Base-by-base conservation (phyloP, 2,329 filamentous ascomycete genomes). In the Dactylellina leptospora region DNA sequence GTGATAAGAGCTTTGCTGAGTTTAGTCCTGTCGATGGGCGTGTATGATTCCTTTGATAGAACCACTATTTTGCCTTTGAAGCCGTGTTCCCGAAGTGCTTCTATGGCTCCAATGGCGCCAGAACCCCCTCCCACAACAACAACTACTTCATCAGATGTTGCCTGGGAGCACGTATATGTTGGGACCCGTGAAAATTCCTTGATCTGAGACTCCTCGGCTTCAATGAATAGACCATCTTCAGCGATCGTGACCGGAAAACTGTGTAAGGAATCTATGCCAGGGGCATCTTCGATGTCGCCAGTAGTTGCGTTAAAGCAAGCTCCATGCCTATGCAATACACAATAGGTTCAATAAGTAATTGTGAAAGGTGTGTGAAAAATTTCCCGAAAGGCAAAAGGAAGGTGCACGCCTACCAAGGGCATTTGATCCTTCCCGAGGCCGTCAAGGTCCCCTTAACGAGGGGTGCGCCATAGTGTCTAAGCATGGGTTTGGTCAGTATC, bases 281-380 rank as follows among this genome's bases (percentile, higher is more conserved):
- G 95, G 0, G 93, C 93, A 78, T 97, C 92, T 81, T 99, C 95
- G 69, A 97, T 90, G 77, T 99, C 95, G 58, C 95, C 95, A 4
- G 90, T 96, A 62, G 85, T 85, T 74, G 91, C 87, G 74, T 92
- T 95, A 82, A 97, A 99, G 83, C 95, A 99, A 64, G 95, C 95
- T 93, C 74, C 75, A 54, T 75, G 66, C 68, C 59, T 44, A 50
- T 18, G 50, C 33, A 10, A 28, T 40, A 56, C 16, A 13, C 27
- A 11, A 58, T 42, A 30, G 13, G 30, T 44, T 44, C 16, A 40
- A 23, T 44, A 30, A 3, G 11, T 22, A 44, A 8, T 6, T 5
- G 3, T n/a, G 30, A n/a, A n/a, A n/a, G n/a, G n/a, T n/a, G n/a
- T n/a, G n/a, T n/a, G n/a, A n/a, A n/a, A n/a, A n/a, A n/a, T n/a